Conservation (phyloP, 495 filamentous ascomycete species). For the Penicillium canariense region DNA sequence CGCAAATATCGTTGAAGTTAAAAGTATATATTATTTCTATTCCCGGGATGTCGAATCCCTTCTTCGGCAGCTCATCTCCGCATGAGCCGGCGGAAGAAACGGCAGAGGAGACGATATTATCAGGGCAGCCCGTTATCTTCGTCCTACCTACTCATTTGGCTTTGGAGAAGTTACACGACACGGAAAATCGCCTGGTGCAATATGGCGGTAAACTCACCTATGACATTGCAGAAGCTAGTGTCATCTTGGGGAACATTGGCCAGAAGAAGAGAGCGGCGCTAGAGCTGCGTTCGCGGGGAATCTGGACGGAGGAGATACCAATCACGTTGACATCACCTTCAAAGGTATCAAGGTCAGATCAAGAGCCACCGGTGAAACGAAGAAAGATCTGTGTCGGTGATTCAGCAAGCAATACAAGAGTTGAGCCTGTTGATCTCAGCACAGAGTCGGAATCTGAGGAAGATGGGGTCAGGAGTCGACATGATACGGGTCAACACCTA, state of each 20-base stretch:
- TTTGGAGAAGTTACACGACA: conserved; percentile 54
- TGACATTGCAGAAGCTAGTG: conserved; percentile 65
- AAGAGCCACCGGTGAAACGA: conserved; percentile 27
- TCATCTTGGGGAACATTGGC: conserved; percentile 70
- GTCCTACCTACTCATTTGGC: conserved; percentile 70
- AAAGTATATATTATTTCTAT: background rate
- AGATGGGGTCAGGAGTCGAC: conserved; percentile 14
- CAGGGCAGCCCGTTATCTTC: conserved; percentile 59
- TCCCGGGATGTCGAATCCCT: background rate
- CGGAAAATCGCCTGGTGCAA: conserved; percentile 61
- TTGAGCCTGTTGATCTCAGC: conserved; percentile 29
- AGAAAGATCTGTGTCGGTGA: conserved; percentile 7
- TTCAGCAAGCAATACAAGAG: background rate
- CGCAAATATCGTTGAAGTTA: background rate
- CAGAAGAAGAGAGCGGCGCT: conserved; percentile 69
- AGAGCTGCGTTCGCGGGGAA: conserved; percentile 66
- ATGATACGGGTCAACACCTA: conserved; percentile 7
- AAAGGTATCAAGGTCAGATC: background rate
- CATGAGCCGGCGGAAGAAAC: background rate
- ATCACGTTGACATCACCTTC: background rate
- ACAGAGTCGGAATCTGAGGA: conserved; percentile 35
- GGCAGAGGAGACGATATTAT: conserved; percentile 14
- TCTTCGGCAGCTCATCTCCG: conserved; percentile 5
- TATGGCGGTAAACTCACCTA: conserved; percentile 61
- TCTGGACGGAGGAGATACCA: conserved; percentile 57